These are phyloP conservation scores for Chrysochromulina parva DNA, from an alignment of 78 protist genomes.

Conservation along the genomic window DNA sequence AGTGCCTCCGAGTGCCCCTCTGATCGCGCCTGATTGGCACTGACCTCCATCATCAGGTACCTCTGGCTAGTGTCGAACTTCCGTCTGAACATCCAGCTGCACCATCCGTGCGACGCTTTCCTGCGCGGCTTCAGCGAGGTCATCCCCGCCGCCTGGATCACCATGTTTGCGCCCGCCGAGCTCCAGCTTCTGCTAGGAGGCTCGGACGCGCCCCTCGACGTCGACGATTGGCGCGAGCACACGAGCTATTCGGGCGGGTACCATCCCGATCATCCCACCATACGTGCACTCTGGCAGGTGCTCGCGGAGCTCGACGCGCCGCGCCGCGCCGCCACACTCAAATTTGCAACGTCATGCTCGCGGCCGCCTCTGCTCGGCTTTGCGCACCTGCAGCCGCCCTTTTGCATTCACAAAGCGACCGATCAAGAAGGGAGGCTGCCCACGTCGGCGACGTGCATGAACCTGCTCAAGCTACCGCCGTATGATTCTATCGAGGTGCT, in stretches of 20 bases:
- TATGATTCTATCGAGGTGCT: background rate
- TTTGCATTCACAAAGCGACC: slow-evolving; percentile 18
- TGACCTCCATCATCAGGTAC: background rate
- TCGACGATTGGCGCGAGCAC: slow-evolving; percentile 34
- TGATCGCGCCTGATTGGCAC: no score
- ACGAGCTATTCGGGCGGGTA: slow-evolving; percentile 31
- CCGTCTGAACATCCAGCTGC: background rate
- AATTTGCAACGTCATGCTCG: slow-evolving; percentile 29
- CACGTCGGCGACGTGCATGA: slow-evolving; percentile 35
- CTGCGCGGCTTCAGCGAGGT: slow-evolving; percentile 37
- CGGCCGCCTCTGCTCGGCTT: slow-evolving; percentile 49
- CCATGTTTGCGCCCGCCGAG: slow-evolving; percentile 8
- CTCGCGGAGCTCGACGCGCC: background rate
- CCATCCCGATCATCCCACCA: background rate
- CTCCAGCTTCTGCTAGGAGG: background rate
- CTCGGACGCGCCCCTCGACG: slow-evolving; percentile 38
- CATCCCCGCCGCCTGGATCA: slow-evolving; percentile 25
- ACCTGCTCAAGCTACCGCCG: slow-evolving; percentile 47
- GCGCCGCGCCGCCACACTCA: background rate
- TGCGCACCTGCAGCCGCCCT: slow-evolving; percentile 20
- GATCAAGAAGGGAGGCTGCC: slow-evolving; percentile 29
- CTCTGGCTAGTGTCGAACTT: background rate
- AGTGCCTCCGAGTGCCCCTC: no score
- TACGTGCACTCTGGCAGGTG: slow-evolving; percentile 1
- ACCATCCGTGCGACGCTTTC: slow-evolving; percentile 40